A percentile compares a stretch with the other conserved stretches of the same genome.
phyloP scores from a whole-genome alignment of 495 filamentous ascomycete species.

The Aspergillus haitiensis region DNA sequence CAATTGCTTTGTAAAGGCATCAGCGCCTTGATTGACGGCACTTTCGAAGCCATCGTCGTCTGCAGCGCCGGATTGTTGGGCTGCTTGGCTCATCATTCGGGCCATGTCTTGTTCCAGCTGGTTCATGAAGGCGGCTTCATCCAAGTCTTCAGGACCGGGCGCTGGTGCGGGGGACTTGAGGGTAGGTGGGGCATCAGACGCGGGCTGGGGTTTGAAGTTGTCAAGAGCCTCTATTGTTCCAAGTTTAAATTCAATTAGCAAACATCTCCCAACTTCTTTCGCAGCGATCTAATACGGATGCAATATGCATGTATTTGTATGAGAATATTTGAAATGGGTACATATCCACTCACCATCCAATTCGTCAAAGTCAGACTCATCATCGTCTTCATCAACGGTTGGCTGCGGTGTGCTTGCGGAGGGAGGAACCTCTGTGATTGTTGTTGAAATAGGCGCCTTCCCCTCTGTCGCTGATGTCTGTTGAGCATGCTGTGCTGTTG shows the following conservation, averaged over 20 bases:
- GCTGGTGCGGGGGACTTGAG: slow-evolving; percentile 36
- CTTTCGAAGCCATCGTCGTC: slow-evolving; percentile 29
- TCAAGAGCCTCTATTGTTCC: slow-evolving; percentile 77
- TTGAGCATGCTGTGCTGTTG: slow-evolving; percentile 5
- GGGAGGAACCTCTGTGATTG: background rate
- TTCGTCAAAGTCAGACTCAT: slow-evolving; percentile 76
- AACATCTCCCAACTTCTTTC: background rate
- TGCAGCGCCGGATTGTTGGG: slow-evolving; percentile 28
- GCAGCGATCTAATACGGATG: too few relatives aligned
- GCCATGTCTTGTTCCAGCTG: slow-evolving; percentile 88
- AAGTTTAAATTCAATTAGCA: background rate
- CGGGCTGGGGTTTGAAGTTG: slow-evolving; percentile 65
- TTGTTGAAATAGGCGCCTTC: slow-evolving; percentile 12
- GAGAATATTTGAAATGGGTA: background rate
- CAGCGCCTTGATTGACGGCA: slow-evolving; percentile 40
- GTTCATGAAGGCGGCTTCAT: slow-evolving; percentile 70
- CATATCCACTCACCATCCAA: slow-evolving; percentile 65
- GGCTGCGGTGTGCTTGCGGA: slow-evolving; percentile 3
- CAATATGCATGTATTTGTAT: background rate
- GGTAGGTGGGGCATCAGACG: slow-evolving; percentile 32
- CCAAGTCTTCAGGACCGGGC: slow-evolving; percentile 29
- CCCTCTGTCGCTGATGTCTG: slow-evolving; percentile 11
- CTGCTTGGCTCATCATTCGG: slow-evolving; percentile 59
- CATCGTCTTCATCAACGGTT: slow-evolving; percentile 24
- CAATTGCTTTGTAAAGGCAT: slow-evolving; percentile 72